These are phyloP conservation scores for Penicillium turbatum DNA, from an alignment of 495 filamentous ascomycete species.

Conservation along the genomic window DNA sequence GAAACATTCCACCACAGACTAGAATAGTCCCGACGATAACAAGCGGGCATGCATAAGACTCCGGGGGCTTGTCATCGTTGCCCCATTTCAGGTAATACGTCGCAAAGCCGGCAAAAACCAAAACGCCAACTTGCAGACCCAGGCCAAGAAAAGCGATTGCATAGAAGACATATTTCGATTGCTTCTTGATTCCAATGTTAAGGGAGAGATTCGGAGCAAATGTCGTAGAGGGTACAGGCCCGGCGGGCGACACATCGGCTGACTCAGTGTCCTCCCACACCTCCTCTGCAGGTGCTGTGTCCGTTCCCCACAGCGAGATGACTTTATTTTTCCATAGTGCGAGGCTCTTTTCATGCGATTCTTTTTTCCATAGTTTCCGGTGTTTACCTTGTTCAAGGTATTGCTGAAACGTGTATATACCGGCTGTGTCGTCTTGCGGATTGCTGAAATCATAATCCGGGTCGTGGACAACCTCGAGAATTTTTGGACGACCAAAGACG, in stretches of 20 bases:
- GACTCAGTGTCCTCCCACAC: too few species aligned
- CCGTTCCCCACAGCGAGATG: too few species aligned
- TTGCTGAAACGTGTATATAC: not conserved
- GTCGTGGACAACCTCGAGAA: not conserved
- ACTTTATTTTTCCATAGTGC: too few species aligned
- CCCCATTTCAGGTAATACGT: constrained; percentile 6
- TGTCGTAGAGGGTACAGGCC: not conserved
- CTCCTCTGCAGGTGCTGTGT: too few species aligned
- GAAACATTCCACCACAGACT: constrained; percentile 8
- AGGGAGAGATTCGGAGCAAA: constrained; percentile 3
- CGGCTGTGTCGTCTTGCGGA: not conserved
- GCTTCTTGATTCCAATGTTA: not conserved
- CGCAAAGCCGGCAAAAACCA: not conserved
- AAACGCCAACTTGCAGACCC: not conserved
- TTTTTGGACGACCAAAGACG: not conserved
- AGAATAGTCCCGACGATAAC: constrained; percentile 5
- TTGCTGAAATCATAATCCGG: not conserved
- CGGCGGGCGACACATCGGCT: too few species aligned
- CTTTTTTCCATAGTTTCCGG: not conserved
- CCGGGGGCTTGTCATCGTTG: not conserved
- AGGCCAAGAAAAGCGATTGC: not conserved
- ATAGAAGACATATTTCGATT: not conserved
- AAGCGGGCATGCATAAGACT: constrained; percentile 10
- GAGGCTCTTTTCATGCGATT: not conserved
- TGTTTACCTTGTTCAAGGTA: not conserved